Base-by-base conservation (phyloP, 148 eudicot species). In the Euryodendron excelsum region DNA sequence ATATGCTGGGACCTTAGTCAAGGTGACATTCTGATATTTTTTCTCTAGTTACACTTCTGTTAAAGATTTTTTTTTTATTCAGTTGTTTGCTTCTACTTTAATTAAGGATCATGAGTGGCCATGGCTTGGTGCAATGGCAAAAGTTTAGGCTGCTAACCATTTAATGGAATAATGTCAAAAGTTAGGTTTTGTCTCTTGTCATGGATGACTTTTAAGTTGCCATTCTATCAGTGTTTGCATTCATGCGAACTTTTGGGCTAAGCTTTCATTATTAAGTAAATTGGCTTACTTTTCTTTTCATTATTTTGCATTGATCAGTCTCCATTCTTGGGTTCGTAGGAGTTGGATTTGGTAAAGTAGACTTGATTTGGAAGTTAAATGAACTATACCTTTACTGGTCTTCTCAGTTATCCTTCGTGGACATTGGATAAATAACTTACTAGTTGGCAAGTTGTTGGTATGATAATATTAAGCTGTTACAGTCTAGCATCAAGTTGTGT, bases 1-100 rank as follows among this genome's bases (percentile, higher is more conserved):
- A 82, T 84, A 93, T 88, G 99, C 99, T n/a, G 99, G 99, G 79
- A 91, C 97, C 61, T 89, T 96, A 79, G 98, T 93, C 69, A 96
- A 91, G 98, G 98, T 96, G 84, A 76, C 10, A 45, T 56, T 75
- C 34, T 69, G 2, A 63, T 73, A 27, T 48, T 31, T 20, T 64
- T 69, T 36, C 28, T 12, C 44, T 20, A 41, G 63, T 47, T 71
- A 36, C 36, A 47, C 62, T 39, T 27, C 25, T 36, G 10, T 65
- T 56, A 34, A 50, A 28, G 17, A n/a, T 28, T 72, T 44, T 53
- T 3, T 10, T 36, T 37, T 23, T 15, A 3, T 53, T 30, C 5
- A 4, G 34, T 30, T 48, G 6, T 70, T 10, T 30, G 9, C 61
- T 78, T 27, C 6, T 28, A 53, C 3, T 25, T 21, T 44, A 71